A percentile compares a stretch with the other conserved stretches of the same genome.
Conservation (phyloP, 129 eudicot genomes). For the Saussurea involucrata region DNA sequence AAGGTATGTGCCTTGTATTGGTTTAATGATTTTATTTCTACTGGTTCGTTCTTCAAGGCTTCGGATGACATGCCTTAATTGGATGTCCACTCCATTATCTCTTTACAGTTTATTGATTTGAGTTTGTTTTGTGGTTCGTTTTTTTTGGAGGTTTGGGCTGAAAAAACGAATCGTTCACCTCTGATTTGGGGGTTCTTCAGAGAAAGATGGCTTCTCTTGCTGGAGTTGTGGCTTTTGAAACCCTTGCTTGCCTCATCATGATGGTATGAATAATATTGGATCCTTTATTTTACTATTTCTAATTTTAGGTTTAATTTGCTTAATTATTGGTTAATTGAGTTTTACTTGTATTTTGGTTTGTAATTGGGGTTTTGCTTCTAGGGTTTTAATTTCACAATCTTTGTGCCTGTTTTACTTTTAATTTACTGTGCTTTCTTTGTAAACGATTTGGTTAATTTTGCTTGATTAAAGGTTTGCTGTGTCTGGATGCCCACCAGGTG, state of each 20-base stretch:
- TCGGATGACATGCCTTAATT: too few species aligned
- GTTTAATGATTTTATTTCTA: too few species aligned
- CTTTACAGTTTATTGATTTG: too few species aligned
- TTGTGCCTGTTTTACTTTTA: neutral
- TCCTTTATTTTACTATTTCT: neutral
- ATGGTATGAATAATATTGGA: constrained; percentile 35
- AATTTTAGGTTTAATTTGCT: neutral
- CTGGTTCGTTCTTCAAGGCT: too few species aligned
- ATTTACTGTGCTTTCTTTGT: neutral
- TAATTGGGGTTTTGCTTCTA: constrained; percentile 5
- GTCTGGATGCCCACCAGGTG: constrained; percentile 14
- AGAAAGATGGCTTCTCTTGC: constrained; percentile 30
- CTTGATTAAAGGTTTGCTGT: neutral
- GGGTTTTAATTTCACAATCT: neutral
- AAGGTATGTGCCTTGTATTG: too few species aligned
- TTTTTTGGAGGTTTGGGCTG: constrained; percentile 31
- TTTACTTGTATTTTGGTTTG: neutral
- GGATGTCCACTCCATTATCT: too few species aligned
- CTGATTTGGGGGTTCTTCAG: constrained; percentile 30
- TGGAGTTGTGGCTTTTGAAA: constrained; percentile 37
- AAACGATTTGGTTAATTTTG: neutral
- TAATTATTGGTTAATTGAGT: constrained; percentile 4
- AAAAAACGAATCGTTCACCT: constrained; percentile 37
- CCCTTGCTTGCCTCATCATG: constrained; percentile 50
- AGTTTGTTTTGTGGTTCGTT: too few species aligned